Evolutionary conservation across 192 early-diverging fungal species (phyloP).

Genomic region (Umbelopsis vinacea): DNA sequence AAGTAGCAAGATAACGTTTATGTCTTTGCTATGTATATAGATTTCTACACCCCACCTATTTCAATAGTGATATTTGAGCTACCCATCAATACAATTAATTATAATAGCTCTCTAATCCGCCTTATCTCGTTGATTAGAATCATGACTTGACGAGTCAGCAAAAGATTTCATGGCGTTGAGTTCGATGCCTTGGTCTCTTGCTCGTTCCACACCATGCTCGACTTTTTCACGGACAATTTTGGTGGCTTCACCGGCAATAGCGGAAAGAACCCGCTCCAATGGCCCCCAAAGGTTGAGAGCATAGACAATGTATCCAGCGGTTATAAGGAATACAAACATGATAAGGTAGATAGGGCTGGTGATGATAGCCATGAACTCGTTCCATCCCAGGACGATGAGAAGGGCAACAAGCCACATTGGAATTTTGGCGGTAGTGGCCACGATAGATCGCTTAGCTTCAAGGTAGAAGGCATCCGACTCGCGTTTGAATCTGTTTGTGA

Average conservation of each 20-base stretch:
- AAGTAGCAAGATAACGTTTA: not conserved
- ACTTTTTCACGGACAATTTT: conserved; percentile 38
- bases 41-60: not conserved
- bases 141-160: not conserved
- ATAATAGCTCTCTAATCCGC: conserved; percentile 20
- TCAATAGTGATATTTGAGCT: conserved; percentile 7
- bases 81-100: conserved; percentile 1
- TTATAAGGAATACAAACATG: conserved; percentile 59
- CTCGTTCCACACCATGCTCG: conserved; percentile 34
- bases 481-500: conserved; percentile 81
- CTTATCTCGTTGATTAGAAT: not conserved
- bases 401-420: conserved; percentile 86
- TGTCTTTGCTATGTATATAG: conserved; percentile 9
- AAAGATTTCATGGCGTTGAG: conserved; percentile 7
- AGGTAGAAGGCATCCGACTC: conserved; percentile 92
- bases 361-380: conserved; percentile 88
- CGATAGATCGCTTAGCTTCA: conserved; percentile 95
- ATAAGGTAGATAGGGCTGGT: conserved; percentile 87
- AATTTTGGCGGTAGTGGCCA: conserved; percentile 83
- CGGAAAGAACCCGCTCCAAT: conserved; percentile 50
- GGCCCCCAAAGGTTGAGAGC: conserved; percentile 71
- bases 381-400: conserved; percentile 90
- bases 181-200: conserved; percentile 31
- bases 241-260: conserved; percentile 47
- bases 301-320: conserved; percentile 64